phyloP scores from a whole-genome alignment of 208 protist species.

The Trypanosoma cruzi region DNA sequence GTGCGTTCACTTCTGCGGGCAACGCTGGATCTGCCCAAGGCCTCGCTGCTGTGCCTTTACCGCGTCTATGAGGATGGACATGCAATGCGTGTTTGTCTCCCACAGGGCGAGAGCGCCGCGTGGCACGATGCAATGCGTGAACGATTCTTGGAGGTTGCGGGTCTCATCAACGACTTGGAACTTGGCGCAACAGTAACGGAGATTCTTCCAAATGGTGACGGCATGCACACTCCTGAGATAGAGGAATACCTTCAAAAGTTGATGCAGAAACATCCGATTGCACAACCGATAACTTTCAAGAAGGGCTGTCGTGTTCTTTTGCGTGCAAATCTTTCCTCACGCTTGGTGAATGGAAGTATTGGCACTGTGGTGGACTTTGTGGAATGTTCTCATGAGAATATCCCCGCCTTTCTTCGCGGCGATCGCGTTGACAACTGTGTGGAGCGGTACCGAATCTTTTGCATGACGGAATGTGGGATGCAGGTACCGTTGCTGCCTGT shows the following conservation, averaged over 20 bases:
- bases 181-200: conserved; percentile 78
- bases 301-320: conserved; percentile 87
- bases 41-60: conserved; percentile 81
- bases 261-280: conserved; percentile 84
- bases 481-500: conserved; percentile 79
- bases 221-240: conserved; percentile 75
- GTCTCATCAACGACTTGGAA: conserved; percentile 73
- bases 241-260: conserved; percentile 83
- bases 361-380: conserved; percentile 88
- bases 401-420: conserved; percentile 65
- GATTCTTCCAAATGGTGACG: conserved; percentile 80
- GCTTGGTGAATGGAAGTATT: conserved; percentile 89
- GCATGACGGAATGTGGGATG: conserved; percentile 83
- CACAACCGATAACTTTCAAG: conserved; percentile 83
- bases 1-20: conserved; percentile 77
- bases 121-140: conserved; percentile 86
- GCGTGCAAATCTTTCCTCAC: conserved; percentile 71
- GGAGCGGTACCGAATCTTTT: conserved; percentile 82
- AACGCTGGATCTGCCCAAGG: conserved; percentile 71
- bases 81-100: conserved; percentile 86
- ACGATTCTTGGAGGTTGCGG: conserved; percentile 77
- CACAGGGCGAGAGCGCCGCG: conserved; percentile 70
- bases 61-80: conserved; percentile 86
- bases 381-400: conserved; percentile 67
- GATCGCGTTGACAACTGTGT: conserved; percentile 65